Evolutionary conservation across 106 monocot genomes (phyloP).

Genomic region (Allium cepa): DNA sequence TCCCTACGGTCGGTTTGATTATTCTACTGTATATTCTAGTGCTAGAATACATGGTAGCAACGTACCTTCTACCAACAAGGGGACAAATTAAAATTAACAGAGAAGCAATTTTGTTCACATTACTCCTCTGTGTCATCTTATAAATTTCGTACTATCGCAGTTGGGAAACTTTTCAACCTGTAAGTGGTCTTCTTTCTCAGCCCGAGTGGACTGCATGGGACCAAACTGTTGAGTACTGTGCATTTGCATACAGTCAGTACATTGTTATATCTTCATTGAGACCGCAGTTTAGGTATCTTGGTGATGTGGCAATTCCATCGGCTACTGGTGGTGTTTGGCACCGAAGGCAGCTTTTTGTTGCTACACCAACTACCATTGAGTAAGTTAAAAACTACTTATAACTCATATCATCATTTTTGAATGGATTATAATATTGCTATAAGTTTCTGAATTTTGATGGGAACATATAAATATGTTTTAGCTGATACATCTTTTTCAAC

Average conservation of each 20-base stretch:
- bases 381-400: slow-evolving; percentile 26
- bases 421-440: background rate
- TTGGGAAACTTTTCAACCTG: slow-evolving; percentile 95
- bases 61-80: too few relatives aligned
- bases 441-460: too few relatives aligned
- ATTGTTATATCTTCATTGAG: slow-evolving; percentile 93
- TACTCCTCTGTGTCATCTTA: background rate
- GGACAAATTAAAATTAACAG: too few relatives aligned
- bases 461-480: too few relatives aligned
- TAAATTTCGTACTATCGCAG: slow-evolving; percentile 31
- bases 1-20: too few relatives aligned
- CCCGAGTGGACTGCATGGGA: slow-evolving; percentile 99
- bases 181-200: slow-evolving; percentile 85
- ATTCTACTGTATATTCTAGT: too few relatives aligned
- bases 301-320: slow-evolving; percentile 92
- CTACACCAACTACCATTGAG: slow-evolving; percentile 97
- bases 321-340: slow-evolving; percentile 99
- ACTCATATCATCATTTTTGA: background rate
- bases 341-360: slow-evolving; percentile 95
- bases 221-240: slow-evolving; percentile 99
- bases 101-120: background rate
- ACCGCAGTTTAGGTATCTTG: slow-evolving; percentile 89
- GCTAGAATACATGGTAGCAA: too few relatives aligned
- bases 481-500: too few relatives aligned
- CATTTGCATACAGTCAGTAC: slow-evolving; percentile 91